phyloP scores from a whole-genome alignment of 371 early-diverging fungal genomes.

The Syncephalastrum sp. region DNA sequence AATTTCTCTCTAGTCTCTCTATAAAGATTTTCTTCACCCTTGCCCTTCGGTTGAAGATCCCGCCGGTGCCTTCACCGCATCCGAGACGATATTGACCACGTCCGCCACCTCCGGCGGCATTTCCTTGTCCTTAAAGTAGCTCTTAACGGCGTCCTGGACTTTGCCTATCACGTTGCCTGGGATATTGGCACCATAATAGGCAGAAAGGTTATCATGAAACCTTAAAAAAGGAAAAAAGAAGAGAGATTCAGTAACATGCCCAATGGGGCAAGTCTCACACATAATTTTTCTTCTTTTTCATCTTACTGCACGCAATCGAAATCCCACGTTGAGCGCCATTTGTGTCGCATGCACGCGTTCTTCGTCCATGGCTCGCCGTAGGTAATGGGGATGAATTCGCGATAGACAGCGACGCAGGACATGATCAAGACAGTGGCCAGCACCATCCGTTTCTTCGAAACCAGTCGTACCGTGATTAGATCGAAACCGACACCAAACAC shows the following conservation, averaged over 20 bases:
- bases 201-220: slow-evolving; percentile 33
- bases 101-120: slow-evolving; percentile 33
- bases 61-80: slow-evolving; percentile 13
- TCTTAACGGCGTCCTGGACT: slow-evolving; percentile 33
- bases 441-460: slow-evolving; percentile 41
- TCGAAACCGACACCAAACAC: slow-evolving; percentile 76
- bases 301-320: slow-evolving; percentile 46
- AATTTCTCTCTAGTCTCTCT: too few relatives aligned
- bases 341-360: slow-evolving; percentile 64
- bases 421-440: slow-evolving; percentile 51
- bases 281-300: too few relatives aligned
- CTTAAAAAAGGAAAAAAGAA: slow-evolving; percentile 14
- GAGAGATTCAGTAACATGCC: background rate
- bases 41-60: background rate
- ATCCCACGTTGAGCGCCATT: slow-evolving; percentile 84
- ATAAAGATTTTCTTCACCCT: background rate
- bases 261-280: background rate
- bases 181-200: slow-evolving; percentile 13
- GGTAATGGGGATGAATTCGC: slow-evolving; percentile 74
- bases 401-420: slow-evolving; percentile 55
- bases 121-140: slow-evolving; percentile 26
- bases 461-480: slow-evolving; percentile 68
- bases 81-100: slow-evolving; percentile 38
- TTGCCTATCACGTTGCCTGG: slow-evolving; percentile 23
- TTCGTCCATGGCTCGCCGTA: slow-evolving; percentile 85